These are phyloP conservation scores for Blumeriella jaapii DNA, from an alignment of 2,329 filamentous ascomycete species.

Conservation along the genomic window DNA sequence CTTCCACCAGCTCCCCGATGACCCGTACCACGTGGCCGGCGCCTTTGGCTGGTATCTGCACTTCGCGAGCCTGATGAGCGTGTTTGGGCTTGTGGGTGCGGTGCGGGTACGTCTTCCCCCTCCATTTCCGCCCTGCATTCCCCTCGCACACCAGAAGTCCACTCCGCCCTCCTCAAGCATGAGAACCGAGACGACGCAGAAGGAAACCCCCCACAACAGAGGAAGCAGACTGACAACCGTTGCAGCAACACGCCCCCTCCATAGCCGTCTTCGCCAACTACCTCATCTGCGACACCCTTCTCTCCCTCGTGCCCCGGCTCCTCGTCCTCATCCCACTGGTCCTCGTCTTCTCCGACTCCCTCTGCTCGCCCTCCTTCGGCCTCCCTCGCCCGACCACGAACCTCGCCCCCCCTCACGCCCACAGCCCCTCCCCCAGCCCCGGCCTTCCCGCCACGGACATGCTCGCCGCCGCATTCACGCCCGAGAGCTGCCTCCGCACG, in stretches of 20 bases:
- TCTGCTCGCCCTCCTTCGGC: constrained; percentile 14
- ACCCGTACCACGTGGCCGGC: constrained; percentile 24
- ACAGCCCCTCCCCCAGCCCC: constrained; percentile 9
- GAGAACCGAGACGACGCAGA: not conserved
- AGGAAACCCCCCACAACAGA: not conserved
- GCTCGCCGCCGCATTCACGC: constrained; percentile 1
- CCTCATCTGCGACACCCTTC: constrained; percentile 24
- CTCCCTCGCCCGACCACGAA: constrained; percentile 3
- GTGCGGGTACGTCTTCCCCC: constrained; percentile 28
- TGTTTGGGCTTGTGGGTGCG: constrained; percentile 33
- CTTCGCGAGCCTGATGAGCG: constrained; percentile 30
- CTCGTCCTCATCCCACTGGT: too few relatives aligned
- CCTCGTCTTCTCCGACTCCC: constrained; percentile 17
- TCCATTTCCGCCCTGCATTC: not conserved
- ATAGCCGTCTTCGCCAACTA: constrained; percentile 25
- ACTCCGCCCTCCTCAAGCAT: not conserved
- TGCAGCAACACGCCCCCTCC: constrained; percentile 22
- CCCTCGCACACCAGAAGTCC: not conserved
- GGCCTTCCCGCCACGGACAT: constrained; percentile 1
- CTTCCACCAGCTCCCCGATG: constrained; percentile 26
- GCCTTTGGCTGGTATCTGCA: constrained; percentile 30
- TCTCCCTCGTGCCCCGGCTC: constrained; percentile 23
- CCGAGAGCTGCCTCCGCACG: constrained; percentile 2
- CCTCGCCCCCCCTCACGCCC: constrained; percentile 1
- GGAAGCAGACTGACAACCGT: constrained; percentile 1